Conservation (phyloP, 306 rosid genomes). For the Cyclanthera cordifolia region DNA sequence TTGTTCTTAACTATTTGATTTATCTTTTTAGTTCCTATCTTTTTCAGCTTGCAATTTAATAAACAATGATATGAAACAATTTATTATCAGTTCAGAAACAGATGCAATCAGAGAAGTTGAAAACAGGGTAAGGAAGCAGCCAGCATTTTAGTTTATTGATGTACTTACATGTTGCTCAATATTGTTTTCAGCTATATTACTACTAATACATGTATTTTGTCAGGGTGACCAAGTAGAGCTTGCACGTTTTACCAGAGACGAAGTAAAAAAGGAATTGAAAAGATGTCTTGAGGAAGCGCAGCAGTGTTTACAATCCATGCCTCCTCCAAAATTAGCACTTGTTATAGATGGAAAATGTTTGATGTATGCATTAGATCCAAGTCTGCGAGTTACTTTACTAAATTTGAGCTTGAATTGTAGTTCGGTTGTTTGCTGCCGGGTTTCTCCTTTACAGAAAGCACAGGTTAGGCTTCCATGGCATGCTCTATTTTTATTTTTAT, state of each 20-base stretch:
- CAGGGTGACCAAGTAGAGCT: conserved; percentile 97
- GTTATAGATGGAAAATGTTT: conserved; percentile 93
- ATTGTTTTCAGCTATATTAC: neutral
- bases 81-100: conserved; percentile 85
- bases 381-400: conserved; percentile 66
- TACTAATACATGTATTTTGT: conserved; percentile 7
- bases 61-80: conserved; percentile 84
- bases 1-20: conserved; percentile 7
- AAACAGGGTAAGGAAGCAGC: conserved; percentile 53
- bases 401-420: conserved; percentile 82
- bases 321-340: conserved; percentile 80
- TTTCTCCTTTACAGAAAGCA: conserved; percentile 95
- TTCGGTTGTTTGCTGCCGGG: conserved; percentile 96
- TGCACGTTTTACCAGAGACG: conserved; percentile 74
- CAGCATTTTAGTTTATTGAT: conserved; percentile 3
- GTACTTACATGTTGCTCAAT: neutral
- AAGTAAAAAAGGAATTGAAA: conserved; percentile 62
- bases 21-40: neutral
- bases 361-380: conserved; percentile 92
- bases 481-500: neutral
- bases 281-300: conserved; percentile 70
- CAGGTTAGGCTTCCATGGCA: conserved; percentile 43
- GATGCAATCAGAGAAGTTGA: conserved; percentile 90
- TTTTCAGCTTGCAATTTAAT: conserved; percentile 81
- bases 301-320: conserved; percentile 28